Evolutionary conservation across 1,284 basidiomycete species (phyloP), one percentile per base, ranked within the genome.

Genomic region (Trametes polyzona): DNA sequence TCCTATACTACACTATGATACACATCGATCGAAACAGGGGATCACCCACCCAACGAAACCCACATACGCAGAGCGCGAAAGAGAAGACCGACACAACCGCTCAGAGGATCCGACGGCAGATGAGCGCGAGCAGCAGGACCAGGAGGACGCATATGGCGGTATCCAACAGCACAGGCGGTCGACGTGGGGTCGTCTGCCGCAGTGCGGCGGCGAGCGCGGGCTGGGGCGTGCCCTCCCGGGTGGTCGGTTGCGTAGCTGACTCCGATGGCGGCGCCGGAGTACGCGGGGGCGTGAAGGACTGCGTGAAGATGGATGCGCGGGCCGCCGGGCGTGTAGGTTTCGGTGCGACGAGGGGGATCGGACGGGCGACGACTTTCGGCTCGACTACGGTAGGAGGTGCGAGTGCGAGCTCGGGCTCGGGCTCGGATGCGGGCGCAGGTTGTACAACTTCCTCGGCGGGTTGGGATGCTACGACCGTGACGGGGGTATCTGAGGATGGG

Each of bases 101-200:
- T 78, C 72, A 87, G 59, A 84, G 73, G 60, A 88, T 71, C 65
- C 86, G 76, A 57, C 84, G 78, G 64, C 79, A 86, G 41, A 90
- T 74, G 47, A 90, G 76, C 27, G 81, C 83, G 64, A 86, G 79
- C 47, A 85, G 77, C 47, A 90, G 70, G 9, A 86, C 83, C 14
- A 90, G 72, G 29, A 90, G 73, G 43, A 89, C 76, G 69, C 86
- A 85, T 57, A 90, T 90, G 26, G 82, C 82, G 7, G 81, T 83
- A 69, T 90, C 88, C 23, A 90, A 73, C 24, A 87, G 67, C 30
- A 88, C 65, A n/a, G 85, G 84, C n/a, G 87, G 80, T 50, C 79
- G 77, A 32, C 60, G 65, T 6, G 67, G 51, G 7, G 58, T 55
- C 41, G 59, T 65, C 37, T 64, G 61, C n/a, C 62, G 57, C 27